Evolutionary conservation across 129 eudicot genomes (phyloP).

Genomic region (Calendula officinalis): DNA sequence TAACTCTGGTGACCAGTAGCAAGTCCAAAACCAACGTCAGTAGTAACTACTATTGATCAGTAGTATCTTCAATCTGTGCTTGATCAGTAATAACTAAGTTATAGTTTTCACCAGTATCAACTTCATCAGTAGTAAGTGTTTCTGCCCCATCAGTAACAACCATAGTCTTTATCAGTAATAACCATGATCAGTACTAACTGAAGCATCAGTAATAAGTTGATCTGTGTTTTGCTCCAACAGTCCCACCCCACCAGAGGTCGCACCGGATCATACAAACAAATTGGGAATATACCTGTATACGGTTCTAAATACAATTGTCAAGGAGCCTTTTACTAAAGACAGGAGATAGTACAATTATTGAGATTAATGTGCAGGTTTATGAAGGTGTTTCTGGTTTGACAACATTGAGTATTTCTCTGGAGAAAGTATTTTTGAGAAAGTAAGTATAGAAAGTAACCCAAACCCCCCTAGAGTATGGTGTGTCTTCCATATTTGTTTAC

Average conservation of each 20-base stretch:
- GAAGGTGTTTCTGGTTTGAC: background rate
- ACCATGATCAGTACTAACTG: no score
- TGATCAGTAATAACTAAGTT: no score
- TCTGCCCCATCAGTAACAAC: no score
- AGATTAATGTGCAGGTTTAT: background rate
- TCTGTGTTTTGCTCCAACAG: no score
- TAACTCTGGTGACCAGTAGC: no score
- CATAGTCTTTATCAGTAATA: no score
- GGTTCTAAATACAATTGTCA: constrained; percentile 1
- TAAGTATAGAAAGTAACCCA: background rate
- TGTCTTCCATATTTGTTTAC: background rate
- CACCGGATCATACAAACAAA: constrained; percentile 24
- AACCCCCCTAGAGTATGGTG: background rate
- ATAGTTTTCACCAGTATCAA: no score
- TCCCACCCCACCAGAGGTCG: constrained; percentile 24
- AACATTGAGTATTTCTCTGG: background rate
- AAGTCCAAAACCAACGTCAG: no score
- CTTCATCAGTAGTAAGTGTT: no score
- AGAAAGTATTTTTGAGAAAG: background rate
- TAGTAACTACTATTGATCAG: no score
- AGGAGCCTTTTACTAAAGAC: background rate
- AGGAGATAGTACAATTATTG: background rate
- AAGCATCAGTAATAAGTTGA: no score
- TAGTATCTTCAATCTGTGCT: no score
- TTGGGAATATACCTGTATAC: constrained; percentile 26